These are phyloP conservation scores for Chalciporus chontae DNA, from an alignment of 768 basidiomycete genomes.

Conservation along the genomic window DNA sequence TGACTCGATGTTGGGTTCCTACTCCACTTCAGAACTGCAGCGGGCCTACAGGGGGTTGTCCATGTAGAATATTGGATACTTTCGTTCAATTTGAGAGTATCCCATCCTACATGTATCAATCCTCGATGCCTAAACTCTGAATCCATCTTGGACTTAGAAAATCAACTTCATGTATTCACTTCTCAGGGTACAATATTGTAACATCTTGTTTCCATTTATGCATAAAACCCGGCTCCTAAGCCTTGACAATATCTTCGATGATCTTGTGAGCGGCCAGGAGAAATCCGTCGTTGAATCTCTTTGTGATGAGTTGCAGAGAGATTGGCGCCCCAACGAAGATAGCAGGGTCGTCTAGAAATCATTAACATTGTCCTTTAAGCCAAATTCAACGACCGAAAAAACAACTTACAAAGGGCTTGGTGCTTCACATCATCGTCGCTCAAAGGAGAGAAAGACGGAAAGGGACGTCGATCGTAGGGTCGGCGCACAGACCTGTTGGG, in stretches of 20 bases:
- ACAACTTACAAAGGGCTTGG: neutral
- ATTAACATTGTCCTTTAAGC: neutral
- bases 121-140: too few species aligned
- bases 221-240: neutral
- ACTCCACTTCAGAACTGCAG: neutral
- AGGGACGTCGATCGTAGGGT: conserved; percentile 23
- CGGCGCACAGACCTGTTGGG: conserved; percentile 36
- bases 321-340: conserved; percentile 1
- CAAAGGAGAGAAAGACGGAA: conserved; percentile 8
- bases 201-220: neutral
- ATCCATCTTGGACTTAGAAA: neutral
- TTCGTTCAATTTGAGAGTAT: neutral
- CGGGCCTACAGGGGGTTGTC: neutral
- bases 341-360: neutral
- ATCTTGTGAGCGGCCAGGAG: conserved; percentile 1
- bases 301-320: conserved; percentile 1
- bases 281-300: conserved; percentile 2
- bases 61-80: neutral
- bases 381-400: neutral
- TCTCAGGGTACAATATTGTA: neutral
- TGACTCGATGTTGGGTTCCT: neutral
- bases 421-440: conserved; percentile 16
- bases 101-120: too few species aligned
- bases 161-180: neutral
- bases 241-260: conserved; percentile 1